Evolutionary conservation across 495 filamentous ascomycete species (phyloP).

Genomic region (Wilcoxina mikolae): DNA sequence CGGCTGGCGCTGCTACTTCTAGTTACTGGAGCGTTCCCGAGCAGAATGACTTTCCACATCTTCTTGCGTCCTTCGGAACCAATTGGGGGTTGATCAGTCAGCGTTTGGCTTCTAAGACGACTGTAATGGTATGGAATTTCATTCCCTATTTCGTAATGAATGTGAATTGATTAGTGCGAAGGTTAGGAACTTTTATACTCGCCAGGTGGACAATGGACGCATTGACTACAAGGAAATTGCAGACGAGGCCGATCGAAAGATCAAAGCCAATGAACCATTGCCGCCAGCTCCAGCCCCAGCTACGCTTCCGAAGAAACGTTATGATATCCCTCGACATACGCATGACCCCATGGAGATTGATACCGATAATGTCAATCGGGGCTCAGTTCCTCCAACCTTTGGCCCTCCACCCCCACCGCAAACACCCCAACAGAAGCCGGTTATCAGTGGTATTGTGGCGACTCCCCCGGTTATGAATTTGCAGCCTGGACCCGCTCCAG

Average conservation of each 20-base stretch:
- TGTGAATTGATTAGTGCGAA: constrained; percentile 29
- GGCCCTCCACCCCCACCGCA: neutral
- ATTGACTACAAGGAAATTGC: constrained; percentile 56
- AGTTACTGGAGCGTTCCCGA: constrained; percentile 98
- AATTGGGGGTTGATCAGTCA: constrained; percentile 74
- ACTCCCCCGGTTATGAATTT: neutral
- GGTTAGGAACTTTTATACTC: constrained; percentile 86
- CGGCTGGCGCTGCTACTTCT: constrained; percentile 38
- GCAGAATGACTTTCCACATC: constrained; percentile 60
- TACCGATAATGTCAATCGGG: constrained; percentile 5
- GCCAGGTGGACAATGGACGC: constrained; percentile 55
- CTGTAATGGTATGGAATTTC: constrained; percentile 60
- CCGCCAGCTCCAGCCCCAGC: constrained; percentile 25
- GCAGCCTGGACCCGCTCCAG: neutral
- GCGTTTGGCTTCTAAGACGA: constrained; percentile 82
- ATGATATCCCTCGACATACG: constrained; percentile 10
- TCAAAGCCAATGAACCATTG: constrained; percentile 16
- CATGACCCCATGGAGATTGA: constrained; percentile 7
- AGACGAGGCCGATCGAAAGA: constrained; percentile 54
- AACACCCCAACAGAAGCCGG: constrained; percentile 9
- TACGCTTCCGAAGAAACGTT: constrained; percentile 27
- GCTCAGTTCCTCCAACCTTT: neutral
- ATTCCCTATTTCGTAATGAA: neutral
- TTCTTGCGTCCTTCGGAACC: constrained; percentile 71
- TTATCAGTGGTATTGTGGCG: constrained; percentile 2